phyloP scores from a whole-genome alignment of 768 basidiomycete genomes.

The Xerocomus brunneocitrinus region DNA sequence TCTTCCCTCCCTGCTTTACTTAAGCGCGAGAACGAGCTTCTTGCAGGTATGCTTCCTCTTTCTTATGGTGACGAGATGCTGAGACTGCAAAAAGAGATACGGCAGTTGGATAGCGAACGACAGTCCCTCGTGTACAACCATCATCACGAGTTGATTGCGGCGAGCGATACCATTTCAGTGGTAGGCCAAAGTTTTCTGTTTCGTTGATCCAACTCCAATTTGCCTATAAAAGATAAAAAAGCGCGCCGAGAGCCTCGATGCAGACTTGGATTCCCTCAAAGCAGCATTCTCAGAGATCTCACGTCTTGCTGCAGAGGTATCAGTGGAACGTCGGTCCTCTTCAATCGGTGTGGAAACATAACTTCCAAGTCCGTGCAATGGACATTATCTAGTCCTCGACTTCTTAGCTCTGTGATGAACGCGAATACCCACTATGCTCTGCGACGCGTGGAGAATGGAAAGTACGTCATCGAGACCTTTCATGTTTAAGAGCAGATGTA shows the following conservation, averaged over 20 bases:
- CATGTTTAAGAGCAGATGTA: background rate
- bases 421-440: too few species aligned
- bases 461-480: constrained; percentile 6
- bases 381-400: background rate
- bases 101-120: constrained; percentile 80
- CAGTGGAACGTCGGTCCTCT: constrained; percentile 38
- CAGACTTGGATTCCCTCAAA: constrained; percentile 75
- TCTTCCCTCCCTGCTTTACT: constrained; percentile 69
- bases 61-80: background rate
- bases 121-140: constrained; percentile 94
- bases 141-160: constrained; percentile 91
- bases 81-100: constrained; percentile 56
- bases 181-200: constrained; percentile 38
- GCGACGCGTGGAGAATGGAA: background rate
- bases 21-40: constrained; percentile 77
- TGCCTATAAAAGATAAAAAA: constrained; percentile 68
- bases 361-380: background rate
- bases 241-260: constrained; percentile 79
- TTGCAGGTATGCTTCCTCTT: constrained; percentile 46
- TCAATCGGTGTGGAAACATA: constrained; percentile 1
- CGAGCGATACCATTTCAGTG: constrained; percentile 85
- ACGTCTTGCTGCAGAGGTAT: constrained; percentile 64
- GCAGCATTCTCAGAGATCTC: constrained; percentile 86
- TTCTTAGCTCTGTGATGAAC: background rate
- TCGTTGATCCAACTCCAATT: background rate